Evolutionary conservation across 257 asterid species (phyloP).

Genomic region (Cynanchum wilfordii): DNA sequence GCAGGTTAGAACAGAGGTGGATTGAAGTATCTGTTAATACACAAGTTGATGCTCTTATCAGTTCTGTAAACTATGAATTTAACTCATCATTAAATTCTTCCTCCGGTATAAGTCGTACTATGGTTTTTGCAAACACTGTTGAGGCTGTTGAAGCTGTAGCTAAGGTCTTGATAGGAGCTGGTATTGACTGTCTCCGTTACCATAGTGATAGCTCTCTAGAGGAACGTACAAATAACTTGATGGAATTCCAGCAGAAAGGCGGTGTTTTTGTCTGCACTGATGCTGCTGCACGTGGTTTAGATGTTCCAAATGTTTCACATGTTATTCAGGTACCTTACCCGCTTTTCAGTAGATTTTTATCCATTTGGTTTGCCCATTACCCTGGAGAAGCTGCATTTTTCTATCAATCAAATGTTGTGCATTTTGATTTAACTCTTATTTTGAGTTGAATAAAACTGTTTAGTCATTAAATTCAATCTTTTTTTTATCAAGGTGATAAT

Average conservation of each 20-base stretch:
- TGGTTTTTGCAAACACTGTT: constrained; percentile 96
- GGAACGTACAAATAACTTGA: constrained; percentile 62
- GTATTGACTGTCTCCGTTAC: constrained; percentile 57
- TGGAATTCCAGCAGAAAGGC: constrained; percentile 72
- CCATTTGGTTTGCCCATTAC: neutral
- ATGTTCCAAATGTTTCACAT: constrained; percentile 79
- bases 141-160: constrained; percentile 87
- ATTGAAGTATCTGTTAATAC: constrained; percentile 66
- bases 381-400: neutral
- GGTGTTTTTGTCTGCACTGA: constrained; percentile 96
- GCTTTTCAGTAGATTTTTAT: neutral
- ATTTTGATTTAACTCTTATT: neutral
- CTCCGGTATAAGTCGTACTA: constrained; percentile 50
- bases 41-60: constrained; percentile 71
- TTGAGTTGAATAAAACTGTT: no score
- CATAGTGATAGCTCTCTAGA: constrained; percentile 74
- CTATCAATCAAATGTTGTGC: neutral
- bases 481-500: no score
- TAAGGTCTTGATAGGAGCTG: constrained; percentile 56
- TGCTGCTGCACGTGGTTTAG: constrained; percentile 98
- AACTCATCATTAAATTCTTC: constrained; percentile 25
- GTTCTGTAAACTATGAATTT: constrained; percentile 52
- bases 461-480: no score
- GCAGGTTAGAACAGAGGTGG: constrained; percentile 94
- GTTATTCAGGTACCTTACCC: constrained; percentile 74